Base-by-base conservation (phyloP, 2,329 filamentous ascomycete genomes). In the Diplocarpon rosae region DNA sequence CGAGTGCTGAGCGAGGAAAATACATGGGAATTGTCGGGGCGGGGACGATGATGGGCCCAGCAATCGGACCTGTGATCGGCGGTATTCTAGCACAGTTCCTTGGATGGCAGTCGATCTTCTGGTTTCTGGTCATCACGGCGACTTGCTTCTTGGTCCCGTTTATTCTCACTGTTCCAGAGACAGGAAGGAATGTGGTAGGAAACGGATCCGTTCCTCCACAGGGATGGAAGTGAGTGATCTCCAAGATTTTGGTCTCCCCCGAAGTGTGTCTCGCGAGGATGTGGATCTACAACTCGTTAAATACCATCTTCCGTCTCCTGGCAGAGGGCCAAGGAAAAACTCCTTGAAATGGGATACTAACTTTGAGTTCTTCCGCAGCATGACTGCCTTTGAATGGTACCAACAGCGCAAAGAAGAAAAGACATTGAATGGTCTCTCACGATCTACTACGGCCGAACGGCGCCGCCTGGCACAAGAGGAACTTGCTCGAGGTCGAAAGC, bases 21-120 rank as follows among this genome's bases (percentile, higher is more conserved):
- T 89, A 84, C 57, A 80, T 89, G 66, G 83, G 76, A 40, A 72
- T 79, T 48, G 75, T 79, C n/a, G 75, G 17, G 73, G 83, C 59
- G 73, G 78, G 52, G 39, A 56, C 53, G n/a, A 59, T 59, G 55
- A 58, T 72, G 15, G 69, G 65, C 0, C 69, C 69, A 5, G 66
- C 69, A 0, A 48, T 75, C 8, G 70, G 68, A 0, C 72, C 73
- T 0, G 64, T 72, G 0, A 65, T 76, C 17, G 72, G 72, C 0
- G 73, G 72, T 7, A 55, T 67, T 0, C 49, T 76, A 0, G 62
- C 66, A 0, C 65, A 69, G 38, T 63, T 64, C 33, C 52, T 74
- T 0, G 72, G 71, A 0, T 76, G 72, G 71, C 59, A 65, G 32
- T 63, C 64, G 1, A 66, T 75, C 6, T 76, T 76, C 50, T 75